These are phyloP conservation scores for Scheffersomyces stambukii DNA, from an alignment of 1,139 yeast species.

Conservation along the genomic window DNA sequence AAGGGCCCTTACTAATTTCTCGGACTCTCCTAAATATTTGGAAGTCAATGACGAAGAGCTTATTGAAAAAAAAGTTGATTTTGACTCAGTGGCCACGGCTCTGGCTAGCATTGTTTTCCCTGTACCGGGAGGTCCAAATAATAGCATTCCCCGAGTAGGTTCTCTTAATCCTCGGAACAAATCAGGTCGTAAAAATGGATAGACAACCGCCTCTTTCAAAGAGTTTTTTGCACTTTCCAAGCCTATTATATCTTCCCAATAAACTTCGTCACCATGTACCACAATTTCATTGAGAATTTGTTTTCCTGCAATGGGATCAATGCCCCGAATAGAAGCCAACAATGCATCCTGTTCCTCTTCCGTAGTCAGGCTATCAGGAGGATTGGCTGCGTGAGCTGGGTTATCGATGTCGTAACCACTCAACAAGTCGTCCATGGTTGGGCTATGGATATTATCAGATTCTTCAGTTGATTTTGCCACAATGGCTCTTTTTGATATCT, in stretches of 20 bases:
- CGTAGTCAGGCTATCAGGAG: conserved; percentile 33
- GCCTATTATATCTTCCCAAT: conserved; percentile 97
- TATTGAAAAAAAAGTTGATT: conserved; percentile 88
- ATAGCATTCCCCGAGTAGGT: conserved; percentile 93
- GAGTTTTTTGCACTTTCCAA: conserved; percentile 85
- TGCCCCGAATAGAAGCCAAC: conserved; percentile 36
- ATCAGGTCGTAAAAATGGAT: conserved; percentile 93
- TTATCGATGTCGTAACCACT: conserved; percentile 20
- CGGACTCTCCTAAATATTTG: conserved; percentile 90
- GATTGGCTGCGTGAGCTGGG: conserved; percentile 1
- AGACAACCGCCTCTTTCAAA: conserved; percentile 92
- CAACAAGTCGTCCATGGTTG: conserved; percentile 27
- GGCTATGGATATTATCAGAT: conserved; percentile 10
- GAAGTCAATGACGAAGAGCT: conserved; percentile 91
- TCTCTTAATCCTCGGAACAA: conserved; percentile 87
- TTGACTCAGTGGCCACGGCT: conserved; percentile 96
- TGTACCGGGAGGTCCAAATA: conserved; percentile 98
- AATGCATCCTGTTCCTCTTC: conserved; percentile 59
- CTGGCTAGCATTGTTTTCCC: conserved; percentile 97
- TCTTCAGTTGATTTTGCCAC: background rate
- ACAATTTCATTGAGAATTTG: conserved; percentile 90
- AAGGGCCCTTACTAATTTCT: conserved; percentile 85
- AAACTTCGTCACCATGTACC: conserved; percentile 91
- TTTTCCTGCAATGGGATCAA: conserved; percentile 37
- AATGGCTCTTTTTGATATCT: conserved; percentile 2